Evolutionary conservation across 140 eudicot genomes (phyloP), one percentile per base, ranked within the genome.

Genomic region (Senecio squalidus): DNA sequence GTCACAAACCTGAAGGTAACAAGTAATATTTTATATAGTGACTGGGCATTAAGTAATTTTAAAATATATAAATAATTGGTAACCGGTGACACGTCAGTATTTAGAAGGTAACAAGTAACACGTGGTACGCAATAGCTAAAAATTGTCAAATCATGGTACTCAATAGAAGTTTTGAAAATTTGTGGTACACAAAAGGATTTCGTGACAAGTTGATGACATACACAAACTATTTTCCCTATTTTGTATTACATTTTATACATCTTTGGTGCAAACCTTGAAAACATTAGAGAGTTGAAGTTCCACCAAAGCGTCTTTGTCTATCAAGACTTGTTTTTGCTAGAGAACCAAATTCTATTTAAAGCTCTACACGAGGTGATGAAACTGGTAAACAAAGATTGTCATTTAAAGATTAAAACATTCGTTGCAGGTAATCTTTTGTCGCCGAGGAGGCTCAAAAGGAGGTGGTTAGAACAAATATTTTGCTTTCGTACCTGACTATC

Each of bases 301-400:
- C 63, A 72, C 47, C 61, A 71, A 13, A 47, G 66, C 36, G 77
- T 60, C 33, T 59, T 36, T 43, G 54, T 66, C 16, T 71, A 60
- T 45, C 74, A 66, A 22, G 82, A 76, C 51, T 27, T 76, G 49
- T 66, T 76, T 57, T 71, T 71, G 60, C 9, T 71, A 4, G 71
- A 71, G 9, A 76, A 76, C 60, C 82, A 71, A 51, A 51, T 76
- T 18, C 82, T 78, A 0, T 76, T 53, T 14, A n/a, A 27, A 36
- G 78, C 60, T 9, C 55, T 76, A 15, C 20, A 9, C 1, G 77
- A 57, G 67, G 58, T 53, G 46, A 60, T 46, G 62, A 44, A 54
- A 2, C 3, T 31, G 62, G 0, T 68, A 5, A 21, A 5, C 0
- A 4, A 13, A 13, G 11, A 63, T 4, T 3, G 40, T 31, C 6